Percentiles rank a stretch among this genome's conserved stretches.
Conservation (phyloP, 495 filamentous ascomycete genomes). For the Penicilliopsis zonata region DNA sequence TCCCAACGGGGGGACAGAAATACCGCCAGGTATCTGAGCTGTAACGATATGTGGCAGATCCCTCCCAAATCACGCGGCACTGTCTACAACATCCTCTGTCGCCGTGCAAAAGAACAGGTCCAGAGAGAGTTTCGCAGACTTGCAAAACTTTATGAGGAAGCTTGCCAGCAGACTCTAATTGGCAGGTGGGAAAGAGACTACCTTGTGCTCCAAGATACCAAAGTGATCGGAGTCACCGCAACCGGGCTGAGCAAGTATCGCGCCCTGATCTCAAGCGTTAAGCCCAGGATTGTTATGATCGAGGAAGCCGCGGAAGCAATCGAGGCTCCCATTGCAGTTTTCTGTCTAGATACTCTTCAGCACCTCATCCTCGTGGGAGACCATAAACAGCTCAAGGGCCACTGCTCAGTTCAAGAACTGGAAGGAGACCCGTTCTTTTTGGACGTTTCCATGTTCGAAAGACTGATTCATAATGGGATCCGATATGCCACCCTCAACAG, state of each 20-base stretch:
- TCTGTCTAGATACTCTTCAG: slow-evolving; percentile 54
- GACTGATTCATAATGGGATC: slow-evolving; percentile 59
- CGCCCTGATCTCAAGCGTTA: slow-evolving; percentile 53
- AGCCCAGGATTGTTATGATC: slow-evolving; percentile 54
- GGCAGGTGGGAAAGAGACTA: slow-evolving; percentile 45
- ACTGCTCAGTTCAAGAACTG: slow-evolving; percentile 42
- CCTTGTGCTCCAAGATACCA: slow-evolving; percentile 35
- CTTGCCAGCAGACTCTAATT: slow-evolving; percentile 29
- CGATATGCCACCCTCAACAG: slow-evolving; percentile 44
- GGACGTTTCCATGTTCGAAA: slow-evolving; percentile 63
- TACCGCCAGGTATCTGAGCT: slow-evolving; percentile 10
- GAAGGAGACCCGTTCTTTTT: slow-evolving; percentile 46
- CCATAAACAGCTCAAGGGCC: slow-evolving; percentile 59
- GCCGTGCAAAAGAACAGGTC: slow-evolving; percentile 29
- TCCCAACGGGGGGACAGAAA: slow-evolving; percentile 2
- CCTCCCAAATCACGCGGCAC: slow-evolving; percentile 37
- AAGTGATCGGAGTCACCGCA: slow-evolving; percentile 62
- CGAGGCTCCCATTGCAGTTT: slow-evolving; percentile 51
- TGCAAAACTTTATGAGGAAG: slow-evolving; percentile 27
- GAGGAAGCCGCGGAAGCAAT: slow-evolving; percentile 70
- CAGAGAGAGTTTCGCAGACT: slow-evolving; percentile 27
- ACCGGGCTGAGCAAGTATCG: slow-evolving; percentile 88
- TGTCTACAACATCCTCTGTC: slow-evolving; percentile 46
- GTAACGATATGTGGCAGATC: slow-evolving; percentile 46
- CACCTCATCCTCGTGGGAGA: slow-evolving; percentile 70